phyloP scores from a whole-genome alignment of 2,329 filamentous ascomycete genomes.

The Setomelanomma holmii region DNA sequence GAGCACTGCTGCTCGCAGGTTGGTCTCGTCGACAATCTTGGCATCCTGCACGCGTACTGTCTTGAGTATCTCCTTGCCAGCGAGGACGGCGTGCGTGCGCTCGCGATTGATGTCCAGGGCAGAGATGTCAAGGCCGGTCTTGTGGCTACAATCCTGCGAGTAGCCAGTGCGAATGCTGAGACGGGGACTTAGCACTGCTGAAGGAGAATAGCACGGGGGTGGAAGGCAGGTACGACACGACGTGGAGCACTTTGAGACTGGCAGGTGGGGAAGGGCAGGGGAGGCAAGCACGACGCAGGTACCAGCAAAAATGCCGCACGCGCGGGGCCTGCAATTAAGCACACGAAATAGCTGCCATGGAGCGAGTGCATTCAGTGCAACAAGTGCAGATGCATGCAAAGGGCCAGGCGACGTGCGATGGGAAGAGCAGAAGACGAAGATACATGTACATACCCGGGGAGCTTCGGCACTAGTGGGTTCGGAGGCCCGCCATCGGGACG shows the following conservation, averaged over 20 bases:
- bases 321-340: neutral
- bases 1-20: constrained; percentile 67
- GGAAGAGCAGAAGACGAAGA: neutral
- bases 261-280: no score
- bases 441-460: constrained; percentile 45
- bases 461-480: constrained; percentile 46
- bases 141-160: constrained; percentile 65
- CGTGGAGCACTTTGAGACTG: no score
- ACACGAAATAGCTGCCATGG: neutral
- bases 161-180: constrained; percentile 54
- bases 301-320: neutral
- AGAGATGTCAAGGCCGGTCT: constrained; percentile 69
- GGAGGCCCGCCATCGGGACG: constrained; percentile 46
- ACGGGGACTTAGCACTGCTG: constrained; percentile 19
- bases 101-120: constrained; percentile 69
- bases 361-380: no score
- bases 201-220: constrained; percentile 3
- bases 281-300: no score
- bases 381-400: no score
- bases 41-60: constrained; percentile 66
- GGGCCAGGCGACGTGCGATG: no score
- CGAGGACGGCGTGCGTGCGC: constrained; percentile 68
- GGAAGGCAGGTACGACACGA: constrained; percentile 3
- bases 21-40: constrained; percentile 67
- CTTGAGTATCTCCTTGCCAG: constrained; percentile 71